Conservation (phyloP, 148 eudicot genomes). For the Rhododendron griersonianum region DNA sequence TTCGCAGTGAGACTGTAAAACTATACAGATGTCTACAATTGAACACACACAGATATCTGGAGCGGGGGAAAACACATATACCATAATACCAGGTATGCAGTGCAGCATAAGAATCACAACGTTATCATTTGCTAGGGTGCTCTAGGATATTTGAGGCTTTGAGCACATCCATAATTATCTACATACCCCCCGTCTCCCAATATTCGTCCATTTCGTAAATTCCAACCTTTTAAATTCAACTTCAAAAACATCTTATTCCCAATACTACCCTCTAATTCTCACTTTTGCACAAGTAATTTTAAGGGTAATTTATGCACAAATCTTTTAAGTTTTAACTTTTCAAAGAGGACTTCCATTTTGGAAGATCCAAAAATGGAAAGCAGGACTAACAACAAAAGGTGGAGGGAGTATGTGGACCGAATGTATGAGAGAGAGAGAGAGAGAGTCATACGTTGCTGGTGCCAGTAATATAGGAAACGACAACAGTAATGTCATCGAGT, state of each 20-base stretch:
- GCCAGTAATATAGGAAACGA: conserved; percentile 28
- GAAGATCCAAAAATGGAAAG: not conserved
- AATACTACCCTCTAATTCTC: not conserved
- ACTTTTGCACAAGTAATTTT: not conserved
- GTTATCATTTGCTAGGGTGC: not conserved
- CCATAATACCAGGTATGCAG: not conserved
- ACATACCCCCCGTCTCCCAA: not conserved
- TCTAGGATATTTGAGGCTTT: not conserved
- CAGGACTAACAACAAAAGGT: not conserved
- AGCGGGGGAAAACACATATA: not conserved
- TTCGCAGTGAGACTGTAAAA: not conserved
- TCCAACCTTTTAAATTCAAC: not conserved
- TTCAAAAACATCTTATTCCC: not conserved
- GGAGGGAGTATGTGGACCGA: not conserved
- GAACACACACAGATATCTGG: not conserved
- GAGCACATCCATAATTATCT: not conserved
- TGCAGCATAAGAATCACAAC: not conserved
- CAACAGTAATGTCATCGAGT: conserved; percentile 28
- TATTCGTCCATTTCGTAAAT: not conserved
- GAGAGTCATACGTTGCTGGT: conserved; percentile 17
- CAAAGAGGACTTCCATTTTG: not conserved
- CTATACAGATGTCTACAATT: not conserved
- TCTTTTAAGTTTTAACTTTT: not conserved
- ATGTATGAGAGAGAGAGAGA: not conserved
- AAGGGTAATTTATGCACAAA: not conserved